Evolutionary conservation across 2,329 filamentous ascomycete genomes (phyloP), one percentile per base, ranked within the genome.

Genomic region (Arthrobotrys entomopaga): DNA sequence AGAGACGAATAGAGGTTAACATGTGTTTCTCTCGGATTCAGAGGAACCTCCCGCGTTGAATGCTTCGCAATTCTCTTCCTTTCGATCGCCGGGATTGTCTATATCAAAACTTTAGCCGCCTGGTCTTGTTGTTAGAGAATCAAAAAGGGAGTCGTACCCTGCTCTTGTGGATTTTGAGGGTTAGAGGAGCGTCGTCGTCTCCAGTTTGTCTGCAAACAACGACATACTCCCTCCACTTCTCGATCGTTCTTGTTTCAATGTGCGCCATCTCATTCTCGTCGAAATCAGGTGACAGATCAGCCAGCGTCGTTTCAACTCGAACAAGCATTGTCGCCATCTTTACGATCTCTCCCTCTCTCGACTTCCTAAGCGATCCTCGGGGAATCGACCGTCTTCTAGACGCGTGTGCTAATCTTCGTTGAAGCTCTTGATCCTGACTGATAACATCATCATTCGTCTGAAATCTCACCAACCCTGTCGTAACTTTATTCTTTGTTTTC

Each of bases 311-410:
- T 89, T 79, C 88, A 22, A 89, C 84, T 20, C 87, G 84, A 19
- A 90, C 85, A 20, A 90, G 84, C 88, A 90, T 90, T 71, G 86
- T 87, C 78, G 90, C 88, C 80, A 88, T 88, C 80, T 89, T 89
- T 67, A 90, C 82, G 59, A 90, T 86, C 74, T 89, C 85, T 3
- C 88, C 88, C 77, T 88, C 85, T 60, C 83, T 81, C 50, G 77
- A 77, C 50, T 76, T 76, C 59, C 61, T 60, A 26, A 71, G 53
- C 10, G 63, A 72, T 43, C 48, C 65, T 29, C 56, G 76, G n/a
- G 74, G 72, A 56, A 75, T 50, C 77, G 80, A 49, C 77, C 79
- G 66, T 80, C 80, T 10, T 81, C 83, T 65, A 75, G 80, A 54
- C 79, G 80, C 42, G 82, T 81, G 60, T 76, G 81, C 56, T 3